Evolutionary conservation across 2,329 filamentous ascomycete genomes (phyloP).

Genomic region (Didymella pinodella): DNA sequence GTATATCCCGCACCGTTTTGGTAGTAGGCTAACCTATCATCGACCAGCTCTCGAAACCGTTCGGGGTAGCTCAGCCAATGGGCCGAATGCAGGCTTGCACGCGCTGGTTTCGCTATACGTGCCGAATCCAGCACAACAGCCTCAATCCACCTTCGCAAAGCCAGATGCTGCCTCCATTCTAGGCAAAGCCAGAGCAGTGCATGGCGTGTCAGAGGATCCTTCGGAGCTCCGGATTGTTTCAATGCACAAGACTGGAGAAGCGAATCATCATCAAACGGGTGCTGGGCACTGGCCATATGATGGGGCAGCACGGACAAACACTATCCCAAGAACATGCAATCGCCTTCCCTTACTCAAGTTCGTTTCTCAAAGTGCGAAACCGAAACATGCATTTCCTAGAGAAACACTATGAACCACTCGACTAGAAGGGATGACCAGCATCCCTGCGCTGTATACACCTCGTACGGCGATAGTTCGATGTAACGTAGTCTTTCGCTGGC

Average conservation of each 20-base stretch:
- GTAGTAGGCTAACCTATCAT: neutral
- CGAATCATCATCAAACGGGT: too few species aligned
- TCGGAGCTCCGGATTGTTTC: too few species aligned
- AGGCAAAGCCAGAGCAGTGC: too few species aligned
- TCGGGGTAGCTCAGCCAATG: neutral
- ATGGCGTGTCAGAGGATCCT: too few species aligned
- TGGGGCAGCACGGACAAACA: too few species aligned
- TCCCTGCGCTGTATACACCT: neutral
- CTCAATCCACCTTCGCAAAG: too few species aligned
- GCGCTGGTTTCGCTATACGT: neutral
- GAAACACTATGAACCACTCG: neutral
- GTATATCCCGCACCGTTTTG: neutral
- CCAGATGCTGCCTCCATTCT: too few species aligned
- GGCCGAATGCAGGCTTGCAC: neutral
- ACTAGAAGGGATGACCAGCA: neutral
- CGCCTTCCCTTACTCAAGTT: neutral
- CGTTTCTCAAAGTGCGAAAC: neutral
- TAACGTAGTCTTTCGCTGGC: neutral
- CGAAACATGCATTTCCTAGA: neutral
- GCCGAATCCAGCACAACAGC: neutral
- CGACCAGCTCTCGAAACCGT: neutral
- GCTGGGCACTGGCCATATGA: too few species aligned
- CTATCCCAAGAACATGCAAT: neutral
- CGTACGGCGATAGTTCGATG: constrained; percentile 11
- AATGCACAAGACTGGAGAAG: too few species aligned